Percentiles rank a stretch among this genome's conserved stretches.
These are phyloP conservation scores for Picochlorum costavermella DNA, from an alignment of 139 green algal genomes.

Conservation along the genomic window DNA sequence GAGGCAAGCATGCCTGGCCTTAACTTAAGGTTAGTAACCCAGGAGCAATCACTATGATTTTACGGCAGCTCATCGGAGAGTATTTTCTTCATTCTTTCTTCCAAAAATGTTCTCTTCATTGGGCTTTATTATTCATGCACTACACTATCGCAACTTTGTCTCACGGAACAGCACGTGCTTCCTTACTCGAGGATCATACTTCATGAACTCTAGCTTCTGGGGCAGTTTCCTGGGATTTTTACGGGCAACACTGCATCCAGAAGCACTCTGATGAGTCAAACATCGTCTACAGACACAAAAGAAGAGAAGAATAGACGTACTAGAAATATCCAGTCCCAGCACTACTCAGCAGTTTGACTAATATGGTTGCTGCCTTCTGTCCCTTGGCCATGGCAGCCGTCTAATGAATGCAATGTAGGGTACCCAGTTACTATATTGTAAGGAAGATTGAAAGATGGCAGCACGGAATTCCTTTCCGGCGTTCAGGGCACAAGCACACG, in stretches of 20 bases:
- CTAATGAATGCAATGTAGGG: no score
- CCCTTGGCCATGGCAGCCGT: conserved; percentile 8
- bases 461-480: no score
- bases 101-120: no score
- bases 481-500: no score
- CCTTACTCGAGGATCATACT: conserved; percentile 68
- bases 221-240: conserved; percentile 63
- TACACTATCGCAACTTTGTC: conserved; percentile 54
- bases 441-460: no score
- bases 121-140: not conserved
- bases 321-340: conserved; percentile 70
- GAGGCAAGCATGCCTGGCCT: no score
- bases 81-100: no score
- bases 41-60: no score
- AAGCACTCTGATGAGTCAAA: not conserved
- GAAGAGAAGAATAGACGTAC: not conserved
- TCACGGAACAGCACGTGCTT: conserved; percentile 73
- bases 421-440: no score
- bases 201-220: conserved; percentile 60
- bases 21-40: no score
- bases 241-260: conserved; percentile 65
- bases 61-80: no score
- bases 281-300: not conserved
- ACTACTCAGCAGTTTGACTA: conserved; percentile 67
- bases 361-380: conserved; percentile 43